Percentiles rank a stretch among this genome's conserved stretches.
These are phyloP conservation scores for Ceratocystis diversiconidia DNA, from an alignment of 2,329 filamentous ascomycete genomes.

Conservation along the genomic window DNA sequence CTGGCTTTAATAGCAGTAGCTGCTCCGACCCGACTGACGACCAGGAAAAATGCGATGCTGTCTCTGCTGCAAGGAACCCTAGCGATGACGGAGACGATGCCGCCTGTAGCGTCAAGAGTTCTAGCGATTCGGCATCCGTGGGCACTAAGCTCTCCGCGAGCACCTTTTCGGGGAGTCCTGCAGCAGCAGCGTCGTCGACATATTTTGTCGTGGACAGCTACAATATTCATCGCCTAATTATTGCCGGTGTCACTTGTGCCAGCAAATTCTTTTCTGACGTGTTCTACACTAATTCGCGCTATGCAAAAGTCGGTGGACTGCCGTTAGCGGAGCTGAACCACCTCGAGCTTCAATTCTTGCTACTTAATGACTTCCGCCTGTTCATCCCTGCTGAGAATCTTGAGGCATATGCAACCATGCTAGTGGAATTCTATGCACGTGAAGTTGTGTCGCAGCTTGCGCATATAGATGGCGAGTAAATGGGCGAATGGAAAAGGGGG, in stretches of 20 bases:
- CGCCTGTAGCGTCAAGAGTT: slow-evolving; percentile 22
- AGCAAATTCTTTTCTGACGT: slow-evolving; percentile 99
- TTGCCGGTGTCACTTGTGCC: slow-evolving; percentile 91
- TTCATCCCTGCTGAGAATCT: slow-evolving; percentile 88
- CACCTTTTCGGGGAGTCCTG: not conserved
- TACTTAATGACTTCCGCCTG: slow-evolving; percentile 90
- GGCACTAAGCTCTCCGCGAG: slow-evolving; percentile 20
- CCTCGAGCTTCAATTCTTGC: slow-evolving; percentile 84
- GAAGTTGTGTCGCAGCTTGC: slow-evolving; percentile 50
- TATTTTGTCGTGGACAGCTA: slow-evolving; percentile 96
- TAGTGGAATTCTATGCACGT: slow-evolving; percentile 92
- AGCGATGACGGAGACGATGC: slow-evolving; percentile 5
- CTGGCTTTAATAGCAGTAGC: not conserved
- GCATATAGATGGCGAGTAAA: not conserved
- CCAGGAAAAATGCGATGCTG: not conserved
- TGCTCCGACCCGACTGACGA: not conserved
- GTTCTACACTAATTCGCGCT: slow-evolving; percentile 97
- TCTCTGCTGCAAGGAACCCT: not conserved
- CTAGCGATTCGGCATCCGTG: slow-evolving; percentile 26
- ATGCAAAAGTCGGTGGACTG: slow-evolving; percentile 94
- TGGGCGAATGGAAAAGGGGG: not conserved
- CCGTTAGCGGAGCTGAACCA: slow-evolving; percentile 89
- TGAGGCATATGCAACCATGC: slow-evolving; percentile 94
- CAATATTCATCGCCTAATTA: slow-evolving; percentile 93
- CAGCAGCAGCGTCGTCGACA: slow-evolving; percentile 25